A percentile compares a stretch with the other conserved stretches of the same genome.
These are phyloP conservation scores for Dipodascus geniculatus DNA, from an alignment of 805 yeast species.

Conservation along the genomic window DNA sequence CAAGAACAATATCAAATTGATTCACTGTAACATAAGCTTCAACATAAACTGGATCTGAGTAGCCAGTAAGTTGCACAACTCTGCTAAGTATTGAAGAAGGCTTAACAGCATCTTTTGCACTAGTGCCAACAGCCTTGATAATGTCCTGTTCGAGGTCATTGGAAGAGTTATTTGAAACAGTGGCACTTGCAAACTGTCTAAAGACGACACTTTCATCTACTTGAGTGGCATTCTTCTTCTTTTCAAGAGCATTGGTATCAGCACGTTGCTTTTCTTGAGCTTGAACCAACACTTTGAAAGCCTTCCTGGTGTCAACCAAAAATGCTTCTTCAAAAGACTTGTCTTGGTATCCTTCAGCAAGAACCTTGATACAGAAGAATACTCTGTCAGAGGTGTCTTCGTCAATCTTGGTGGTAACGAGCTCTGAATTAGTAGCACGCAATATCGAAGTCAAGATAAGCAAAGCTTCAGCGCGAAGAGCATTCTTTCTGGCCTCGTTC, in stretches of 20 bases:
- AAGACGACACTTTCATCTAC: conserved; percentile 70
- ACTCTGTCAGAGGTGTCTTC: conserved; percentile 97
- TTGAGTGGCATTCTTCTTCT: conserved; percentile 55
- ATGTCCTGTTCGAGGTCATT: conserved; percentile 44
- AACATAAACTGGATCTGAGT: conserved; percentile 94
- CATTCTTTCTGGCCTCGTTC: conserved; percentile 49
- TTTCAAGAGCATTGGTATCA: conserved; percentile 41
- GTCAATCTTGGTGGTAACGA: conserved; percentile 67
- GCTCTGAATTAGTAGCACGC: conserved; percentile 69
- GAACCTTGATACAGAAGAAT: conserved; percentile 69
- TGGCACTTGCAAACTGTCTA: conserved; percentile 57
- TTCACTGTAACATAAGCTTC: conserved; percentile 95
- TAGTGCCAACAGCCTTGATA: conserved; percentile 38
- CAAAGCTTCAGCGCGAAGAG: conserved; percentile 88
- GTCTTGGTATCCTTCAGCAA: conserved; percentile 46
- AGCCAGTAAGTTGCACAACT: conserved; percentile 92
- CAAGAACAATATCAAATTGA: conserved; percentile 91
- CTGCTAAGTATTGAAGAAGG: conserved; percentile 70
- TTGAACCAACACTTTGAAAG: conserved; percentile 62
- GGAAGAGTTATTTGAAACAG: conserved; percentile 32
- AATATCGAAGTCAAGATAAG: conserved; percentile 83
- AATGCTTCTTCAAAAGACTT: conserved; percentile 50
- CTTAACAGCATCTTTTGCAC: conserved; percentile 39
- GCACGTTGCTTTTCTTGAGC: conserved; percentile 47
- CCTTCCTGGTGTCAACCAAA: conserved; percentile 77